These are phyloP conservation scores for Trametes meyenii DNA, from an alignment of 768 basidiomycete species.

Conservation along the genomic window DNA sequence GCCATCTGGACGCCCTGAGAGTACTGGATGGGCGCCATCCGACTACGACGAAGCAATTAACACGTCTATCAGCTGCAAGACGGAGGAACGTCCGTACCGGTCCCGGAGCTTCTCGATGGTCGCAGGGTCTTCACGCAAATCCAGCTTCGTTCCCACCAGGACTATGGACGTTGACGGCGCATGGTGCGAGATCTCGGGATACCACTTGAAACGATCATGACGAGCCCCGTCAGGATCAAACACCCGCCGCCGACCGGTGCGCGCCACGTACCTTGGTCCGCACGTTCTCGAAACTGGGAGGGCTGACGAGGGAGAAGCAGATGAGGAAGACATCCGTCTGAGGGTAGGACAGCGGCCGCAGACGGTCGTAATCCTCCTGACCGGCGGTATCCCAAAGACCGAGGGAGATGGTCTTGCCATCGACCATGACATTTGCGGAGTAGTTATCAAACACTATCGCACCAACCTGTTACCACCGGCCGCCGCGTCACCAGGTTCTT, in stretches of 20 bases:
- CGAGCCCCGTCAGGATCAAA: constrained; percentile 18
- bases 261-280: constrained; percentile 79
- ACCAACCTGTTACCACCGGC: constrained; percentile 7
- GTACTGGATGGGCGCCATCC: constrained; percentile 95
- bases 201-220: constrained; percentile 62
- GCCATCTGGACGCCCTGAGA: constrained; percentile 88
- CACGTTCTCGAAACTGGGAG: constrained; percentile 98
- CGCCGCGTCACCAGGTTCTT: constrained; percentile 4
- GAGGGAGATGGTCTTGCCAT: constrained; percentile 96
- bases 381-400: constrained; percentile 99
- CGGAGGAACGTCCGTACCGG: constrained; percentile 52
- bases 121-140: constrained; percentile 91
- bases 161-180: constrained; percentile 93
- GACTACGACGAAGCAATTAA: constrained; percentile 46
- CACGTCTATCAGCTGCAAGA: constrained; percentile 9
- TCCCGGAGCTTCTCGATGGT: constrained; percentile 94
- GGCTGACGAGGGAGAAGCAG: constrained; percentile 97
- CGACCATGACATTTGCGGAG: constrained; percentile 98
- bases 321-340: constrained; percentile 99
- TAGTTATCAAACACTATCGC: constrained; percentile 96
- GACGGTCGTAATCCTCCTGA: constrained; percentile 98
- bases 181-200: constrained; percentile 96
- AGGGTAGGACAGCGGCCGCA: constrained; percentile 96
- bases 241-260: constrained; percentile 6
- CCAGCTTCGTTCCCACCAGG: constrained; percentile 95